Conservation (phyloP, 2,329 filamentous ascomycete species). For the Diplocarpon mali region DNA sequence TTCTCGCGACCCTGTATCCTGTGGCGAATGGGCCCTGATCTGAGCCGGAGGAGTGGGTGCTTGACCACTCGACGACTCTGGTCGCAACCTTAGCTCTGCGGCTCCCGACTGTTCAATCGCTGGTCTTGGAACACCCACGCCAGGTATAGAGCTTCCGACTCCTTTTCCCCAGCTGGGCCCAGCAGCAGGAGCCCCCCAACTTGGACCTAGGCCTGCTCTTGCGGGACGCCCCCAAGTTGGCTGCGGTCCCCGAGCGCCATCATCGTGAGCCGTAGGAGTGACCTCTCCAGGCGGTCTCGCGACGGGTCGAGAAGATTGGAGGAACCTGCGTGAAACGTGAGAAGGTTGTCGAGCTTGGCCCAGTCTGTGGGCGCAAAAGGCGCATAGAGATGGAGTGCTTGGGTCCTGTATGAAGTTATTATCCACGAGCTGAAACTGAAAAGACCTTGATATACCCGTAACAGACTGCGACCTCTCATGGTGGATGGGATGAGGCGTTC, state of each 20-base stretch:
- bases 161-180: slow-evolving; percentile 4
- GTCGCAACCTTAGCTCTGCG: background rate
- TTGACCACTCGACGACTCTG: background rate
- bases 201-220: slow-evolving; percentile 3
- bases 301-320: slow-evolving; percentile 24
- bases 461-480: slow-evolving; percentile 25
- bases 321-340: slow-evolving; percentile 25
- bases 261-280: slow-evolving; percentile 10
- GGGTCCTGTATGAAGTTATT: slow-evolving; percentile 19
- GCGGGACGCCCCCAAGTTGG: slow-evolving; percentile 12
- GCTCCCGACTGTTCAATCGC: background rate
- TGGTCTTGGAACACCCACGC: background rate
- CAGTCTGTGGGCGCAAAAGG: slow-evolving; percentile 27
- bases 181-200: background rate
- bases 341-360: slow-evolving; percentile 22
- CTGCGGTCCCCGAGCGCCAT: slow-evolving; percentile 2
- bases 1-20: background rate
- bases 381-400: slow-evolving; percentile 22
- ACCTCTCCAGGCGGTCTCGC: slow-evolving; percentile 19
- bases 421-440: background rate
- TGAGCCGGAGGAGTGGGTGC: background rate
- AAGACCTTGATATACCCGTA: slow-evolving; percentile 17
- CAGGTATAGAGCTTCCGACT: background rate
- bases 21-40: background rate
- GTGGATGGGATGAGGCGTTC: slow-evolving; percentile 3